Evolutionary conservation across 1,284 basidiomycete species (phyloP).

Genomic region (Flammula alnicola): DNA sequence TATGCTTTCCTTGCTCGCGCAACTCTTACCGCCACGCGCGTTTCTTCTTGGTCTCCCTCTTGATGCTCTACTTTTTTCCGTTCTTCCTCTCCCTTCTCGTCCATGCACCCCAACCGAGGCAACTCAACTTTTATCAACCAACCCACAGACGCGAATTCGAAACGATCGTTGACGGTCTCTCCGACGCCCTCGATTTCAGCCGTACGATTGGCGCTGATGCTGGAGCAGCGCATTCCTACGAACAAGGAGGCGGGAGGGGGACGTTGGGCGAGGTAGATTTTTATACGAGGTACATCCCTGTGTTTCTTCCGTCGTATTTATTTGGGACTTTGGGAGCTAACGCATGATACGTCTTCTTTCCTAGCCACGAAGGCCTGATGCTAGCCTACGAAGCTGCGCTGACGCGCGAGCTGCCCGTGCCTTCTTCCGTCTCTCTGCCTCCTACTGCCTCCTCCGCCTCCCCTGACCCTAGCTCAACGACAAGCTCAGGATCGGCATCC

Average conservation of each 20-base stretch:
- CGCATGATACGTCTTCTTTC: constrained; percentile 9
- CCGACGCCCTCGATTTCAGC: constrained; percentile 94
- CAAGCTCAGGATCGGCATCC: constrained; percentile 10
- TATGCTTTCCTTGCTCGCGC: no score
- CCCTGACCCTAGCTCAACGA: constrained; percentile 16
- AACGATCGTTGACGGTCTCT: constrained; percentile 81
- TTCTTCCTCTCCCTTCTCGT: neutral
- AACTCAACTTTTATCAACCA: neutral
- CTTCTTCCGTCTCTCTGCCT: constrained; percentile 23
- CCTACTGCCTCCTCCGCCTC: constrained; percentile 15
- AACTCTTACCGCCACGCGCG: no score
- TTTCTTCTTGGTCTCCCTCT: no score
- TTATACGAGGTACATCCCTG: constrained; percentile 75
- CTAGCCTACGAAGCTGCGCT: constrained; percentile 93
- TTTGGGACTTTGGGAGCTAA: no score
- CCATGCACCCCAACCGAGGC: neutral
- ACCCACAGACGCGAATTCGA: constrained; percentile 79
- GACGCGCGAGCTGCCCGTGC: constrained; percentile 67
- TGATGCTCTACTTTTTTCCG: neutral
- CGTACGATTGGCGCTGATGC: constrained; percentile 80
- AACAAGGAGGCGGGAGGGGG: constrained; percentile 70
- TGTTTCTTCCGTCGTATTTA: neutral
- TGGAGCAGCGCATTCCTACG: constrained; percentile 52
- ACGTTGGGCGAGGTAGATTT: constrained; percentile 92
- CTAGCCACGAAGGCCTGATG: constrained; percentile 92